phyloP scores from a whole-genome alignment of 2,329 filamentous ascomycete genomes.

The Herpotrichia juniperi region DNA sequence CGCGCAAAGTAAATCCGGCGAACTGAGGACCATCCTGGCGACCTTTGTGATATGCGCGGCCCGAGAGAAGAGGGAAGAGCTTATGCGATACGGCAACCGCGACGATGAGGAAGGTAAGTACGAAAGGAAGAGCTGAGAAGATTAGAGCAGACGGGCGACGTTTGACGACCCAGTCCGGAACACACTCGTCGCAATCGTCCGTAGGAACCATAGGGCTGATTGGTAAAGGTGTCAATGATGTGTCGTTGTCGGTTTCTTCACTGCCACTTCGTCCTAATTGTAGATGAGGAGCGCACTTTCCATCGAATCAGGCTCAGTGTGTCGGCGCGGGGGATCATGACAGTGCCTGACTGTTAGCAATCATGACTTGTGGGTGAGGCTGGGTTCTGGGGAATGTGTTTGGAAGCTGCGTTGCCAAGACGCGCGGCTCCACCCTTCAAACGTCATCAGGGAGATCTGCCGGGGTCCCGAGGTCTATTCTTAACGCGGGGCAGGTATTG shows the following conservation, averaged over 20 bases:
- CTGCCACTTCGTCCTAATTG: conserved; percentile 24
- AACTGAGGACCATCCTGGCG: conserved; percentile 68
- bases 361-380: not conserved
- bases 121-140: conserved; percentile 71
- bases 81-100: conserved; percentile 68
- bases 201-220: conserved; percentile 37
- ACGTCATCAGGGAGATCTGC: conserved; percentile 4
- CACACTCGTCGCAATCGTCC: conserved; percentile 63
- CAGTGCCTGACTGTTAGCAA: conserved; percentile 10
- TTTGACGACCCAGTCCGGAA: conserved; percentile 56
- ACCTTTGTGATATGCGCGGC: conserved; percentile 61
- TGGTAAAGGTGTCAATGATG: conserved; percentile 8
- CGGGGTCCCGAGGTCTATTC: too few relatives aligned
- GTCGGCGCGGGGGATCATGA: conserved; percentile 19
- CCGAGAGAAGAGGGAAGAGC: conserved; percentile 75
- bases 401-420: conserved; percentile 13
- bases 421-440: conserved; percentile 6
- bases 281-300: conserved; percentile 24
- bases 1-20: conserved; percentile 46
- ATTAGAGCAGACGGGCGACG: conserved; percentile 57
- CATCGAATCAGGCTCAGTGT: conserved; percentile 28
- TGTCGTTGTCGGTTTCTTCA: conserved; percentile 16
- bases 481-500: too few relatives aligned
- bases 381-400: conserved; percentile 16
- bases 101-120: conserved; percentile 71